These are phyloP conservation scores for Dendrobium chrysotoxum DNA, from an alignment of 106 monocot species.

Conservation along the genomic window DNA sequence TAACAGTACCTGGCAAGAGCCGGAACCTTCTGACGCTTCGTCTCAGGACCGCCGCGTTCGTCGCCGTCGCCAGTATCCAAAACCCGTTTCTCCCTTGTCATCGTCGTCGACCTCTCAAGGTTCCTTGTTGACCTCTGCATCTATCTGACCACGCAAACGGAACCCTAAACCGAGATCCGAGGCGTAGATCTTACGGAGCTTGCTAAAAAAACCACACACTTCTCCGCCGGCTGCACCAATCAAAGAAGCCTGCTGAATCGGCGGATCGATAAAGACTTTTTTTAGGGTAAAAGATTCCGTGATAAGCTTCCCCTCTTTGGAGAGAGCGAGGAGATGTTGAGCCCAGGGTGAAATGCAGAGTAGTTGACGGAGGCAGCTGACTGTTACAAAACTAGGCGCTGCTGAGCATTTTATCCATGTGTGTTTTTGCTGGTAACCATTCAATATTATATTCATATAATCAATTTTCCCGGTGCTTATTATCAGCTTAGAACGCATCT, in stretches of 20 bases:
- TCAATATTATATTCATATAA: not conserved
- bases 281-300: not conserved
- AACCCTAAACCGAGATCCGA: conserved; percentile 1
- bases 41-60: conserved; percentile 3
- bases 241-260: not conserved
- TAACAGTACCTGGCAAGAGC: conserved; percentile 19
- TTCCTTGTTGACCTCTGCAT: conserved; percentile 17
- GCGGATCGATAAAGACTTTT: not conserved
- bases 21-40: conserved; percentile 18
- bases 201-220: not conserved
- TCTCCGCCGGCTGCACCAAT: not conserved
- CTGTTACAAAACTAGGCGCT: not conserved
- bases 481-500: not conserved
- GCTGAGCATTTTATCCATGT: not conserved
- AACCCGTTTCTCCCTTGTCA: conserved; percentile 18
- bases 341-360: not conserved
- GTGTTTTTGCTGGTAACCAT: not conserved
- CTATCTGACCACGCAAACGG: not conserved
- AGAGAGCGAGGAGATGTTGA: not conserved
- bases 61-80: conserved; percentile 14
- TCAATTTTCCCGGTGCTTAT: not conserved
- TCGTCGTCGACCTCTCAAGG: conserved; percentile 14
- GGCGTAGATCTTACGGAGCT: not conserved
- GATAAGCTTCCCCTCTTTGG: not conserved
- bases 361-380: not conserved